Conservation (phyloP, 345 rosid species). For the Gynandropsis gynandra region DNA sequence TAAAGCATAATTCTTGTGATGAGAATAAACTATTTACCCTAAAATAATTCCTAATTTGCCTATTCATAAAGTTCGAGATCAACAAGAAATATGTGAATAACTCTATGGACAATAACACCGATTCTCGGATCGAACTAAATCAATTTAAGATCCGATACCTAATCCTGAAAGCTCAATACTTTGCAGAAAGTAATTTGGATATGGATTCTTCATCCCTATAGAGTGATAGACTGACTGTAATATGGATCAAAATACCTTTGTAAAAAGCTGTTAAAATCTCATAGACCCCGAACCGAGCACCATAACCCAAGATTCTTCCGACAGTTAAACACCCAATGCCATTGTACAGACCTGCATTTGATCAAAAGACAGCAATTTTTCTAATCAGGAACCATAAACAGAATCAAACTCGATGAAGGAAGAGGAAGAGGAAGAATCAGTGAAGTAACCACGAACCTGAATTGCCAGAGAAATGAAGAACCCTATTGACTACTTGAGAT, state of each 20-base stretch:
- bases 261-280: conserved; percentile 72
- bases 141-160: conserved; percentile 9
- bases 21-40: no score
- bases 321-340: conserved; percentile 63
- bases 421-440: neutral
- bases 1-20: no score
- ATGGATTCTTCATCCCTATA: neutral
- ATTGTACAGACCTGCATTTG: conserved; percentile 58
- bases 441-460: conserved; percentile 21
- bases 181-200: conserved; percentile 7
- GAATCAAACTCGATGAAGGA: neutral
- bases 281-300: conserved; percentile 75
- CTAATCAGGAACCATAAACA: neutral
- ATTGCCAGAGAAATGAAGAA: conserved; percentile 50
- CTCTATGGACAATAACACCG: neutral
- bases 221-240: neutral
- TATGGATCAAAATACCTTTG: conserved; percentile 45
- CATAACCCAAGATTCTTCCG: conserved; percentile 62
- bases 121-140: neutral
- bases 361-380: conserved; percentile 6
- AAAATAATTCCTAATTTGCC: conserved; percentile 2
- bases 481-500: conserved; percentile 46
- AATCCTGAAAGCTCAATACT: neutral
- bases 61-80: neutral
- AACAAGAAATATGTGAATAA: neutral